Evolutionary conservation across 2,329 filamentous ascomycete species (phyloP), one percentile per base, ranked within the genome.

Genomic region (Teratosphaeria pseudoeucalypti): DNA sequence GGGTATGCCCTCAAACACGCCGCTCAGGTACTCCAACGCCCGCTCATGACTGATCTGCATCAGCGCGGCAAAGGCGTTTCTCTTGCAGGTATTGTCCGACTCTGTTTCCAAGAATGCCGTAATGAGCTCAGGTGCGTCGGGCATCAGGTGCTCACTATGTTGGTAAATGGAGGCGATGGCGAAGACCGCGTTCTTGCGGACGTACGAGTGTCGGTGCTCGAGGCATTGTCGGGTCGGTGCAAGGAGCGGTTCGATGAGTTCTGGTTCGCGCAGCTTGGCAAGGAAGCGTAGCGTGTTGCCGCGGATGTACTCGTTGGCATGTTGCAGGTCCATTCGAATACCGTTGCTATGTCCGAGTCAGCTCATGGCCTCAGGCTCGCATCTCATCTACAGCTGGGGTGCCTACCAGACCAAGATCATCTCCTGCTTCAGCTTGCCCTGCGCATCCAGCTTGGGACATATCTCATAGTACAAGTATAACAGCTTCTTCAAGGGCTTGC

Each of bases 381-480:
- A 7, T 12, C 7, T 26, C 6, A 7, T 12, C 7, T 26, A 1
- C 23, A 49, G 9, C 9, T 23, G 6, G 3, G 19, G 19, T 14
- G n/a, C 58, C 34, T 58, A 96, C 92, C 94, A 99, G 70, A 99
- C 94, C 71, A 99, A 79, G 74, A 99, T 99, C 90, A 96, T 97
- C 79, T 99, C 94, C 78, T 99, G 94, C 82, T 96, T 96, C 65
- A 99, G 80, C 82, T 97, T 99, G 71, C 94, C 94, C 72, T 81
- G 86, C 58, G 86, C 81, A 76, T 99, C 94, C 60, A 91, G 86
- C 79, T 99, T 99, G 49, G 92, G 94, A 75, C 94, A 97, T 74
- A 97, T 94, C 78, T 99, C 94, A 74, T 97, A 96, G 80, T 99
- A 99, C 76, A 99, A 94, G 78, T 99, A 99, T 59, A 99, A 84